Base-by-base conservation (phyloP, 75 land plant species). In the Ceratopteris richardii region DNA sequence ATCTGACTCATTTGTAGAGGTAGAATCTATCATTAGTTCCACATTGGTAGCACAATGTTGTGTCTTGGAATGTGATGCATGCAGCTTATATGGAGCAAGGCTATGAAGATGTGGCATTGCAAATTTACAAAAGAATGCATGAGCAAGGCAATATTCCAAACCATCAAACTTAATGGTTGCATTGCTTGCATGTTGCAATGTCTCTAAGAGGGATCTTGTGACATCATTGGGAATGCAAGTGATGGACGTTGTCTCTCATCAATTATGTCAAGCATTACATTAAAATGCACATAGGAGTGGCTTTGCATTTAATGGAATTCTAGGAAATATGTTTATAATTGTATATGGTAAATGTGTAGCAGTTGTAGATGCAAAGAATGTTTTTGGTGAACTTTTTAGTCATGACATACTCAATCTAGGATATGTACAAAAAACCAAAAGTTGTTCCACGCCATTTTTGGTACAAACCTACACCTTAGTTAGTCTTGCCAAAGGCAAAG, bases 41-140 rank as follows among this genome's bases (percentile, higher is more conserved):
- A 24, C 25, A 26, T 3, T 52, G 27, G 29, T n/a, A 52, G 29
- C 54, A 14, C 16, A 26, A 23, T 24, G 28, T 52, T 52, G 54
- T 60, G 18, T 60, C 83, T 0, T 87, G 91, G 91, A 83, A 75
- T 31, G 77, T 79, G 7, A 44, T 77, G 21, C 75, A 83, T 61
- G 77, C 75, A 29, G 74, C 79, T 12, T 80, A 74, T 64, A 76
- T 65, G 41, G 80, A 79, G 41, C 78, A 80, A 57, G 74, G 71
- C 12, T 28, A 51, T 14, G 56, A 58, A 22, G n/a, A 64, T 36
- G 19, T 29, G 33, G 77, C 78, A 17, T 17, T 82, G 33, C 62
- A 74, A 26, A 44, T 77, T 22, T 86, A 82, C 37, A 56, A 60
- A 20, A 44, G 71, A 18, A 86, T 86, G 90, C 83, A 71, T 55